Base-by-base conservation (phyloP, 257 asterid species). In the Solanum commersonii region DNA sequence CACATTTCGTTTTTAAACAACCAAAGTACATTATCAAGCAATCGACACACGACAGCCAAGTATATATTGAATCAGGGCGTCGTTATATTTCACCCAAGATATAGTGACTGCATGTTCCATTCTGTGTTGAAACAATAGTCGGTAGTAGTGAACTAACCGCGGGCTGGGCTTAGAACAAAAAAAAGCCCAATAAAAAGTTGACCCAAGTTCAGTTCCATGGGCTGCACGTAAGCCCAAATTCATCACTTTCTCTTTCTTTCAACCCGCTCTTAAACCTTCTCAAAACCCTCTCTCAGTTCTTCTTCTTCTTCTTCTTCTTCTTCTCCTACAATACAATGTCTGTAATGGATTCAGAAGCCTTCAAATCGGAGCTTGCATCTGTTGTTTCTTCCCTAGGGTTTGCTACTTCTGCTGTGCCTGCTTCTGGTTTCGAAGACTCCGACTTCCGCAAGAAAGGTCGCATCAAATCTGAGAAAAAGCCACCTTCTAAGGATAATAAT, bases 361-460 rank as follows among this genome's bases (percentile, higher is more conserved):
- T 97, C 37, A 90, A 93, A 67, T 91, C 96, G 70, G 98, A 97
- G 72, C 89, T 97, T 25, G 98, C 98, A 12, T 93, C 96, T 1
- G 96, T 96, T 67, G 99, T 98, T 52, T 96, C 99, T 79, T 89
- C 99, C 35, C 93, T 97, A 59, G 99, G 99, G 3, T 92, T 95
- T 33, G 88, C 95, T 84, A 74, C 94, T 79, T 59, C 90, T 10
- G 23, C 90, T 10, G 18, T 87, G 12, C 87, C 96, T 56, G 86
- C 94, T 84, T 87, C 96, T 87, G 98, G 99, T 87, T 97, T 96
- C 91, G 91, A 97, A 84, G 98, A 97, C 90, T 87, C 98, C 46
- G 99, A 96, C 86, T 97, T 95, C 90, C 98, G 95, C 31, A 97
- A 96, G 89, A 91, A 94, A 16, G 96, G 95, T 18, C 91, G 93